Evolutionary conservation across 148 eudicot genomes (phyloP), one percentile per base, ranked within the genome.

Genomic region (Camellia lanceoleosa): DNA sequence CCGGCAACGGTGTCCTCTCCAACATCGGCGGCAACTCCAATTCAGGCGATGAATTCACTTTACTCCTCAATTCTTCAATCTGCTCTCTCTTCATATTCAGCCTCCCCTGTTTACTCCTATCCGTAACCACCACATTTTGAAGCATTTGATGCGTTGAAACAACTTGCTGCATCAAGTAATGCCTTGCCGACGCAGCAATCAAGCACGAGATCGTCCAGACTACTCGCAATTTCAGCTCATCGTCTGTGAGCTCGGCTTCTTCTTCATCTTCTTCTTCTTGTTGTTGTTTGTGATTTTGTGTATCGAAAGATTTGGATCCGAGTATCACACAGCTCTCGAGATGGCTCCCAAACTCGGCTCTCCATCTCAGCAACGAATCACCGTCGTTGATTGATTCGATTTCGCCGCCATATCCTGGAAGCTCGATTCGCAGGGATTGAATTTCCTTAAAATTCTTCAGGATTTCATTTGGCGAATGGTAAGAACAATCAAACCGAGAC

Each of bases 131-230:
- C 11, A 87, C 89, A 2, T 62, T 76, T 1, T 71, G 76, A 23
- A 92, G 67, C 74, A 73, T 76, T 0, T 23, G 72, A 43, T 86
- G 86, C n/a, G 78, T 79, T 7, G n/a, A 67, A 52, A 89, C 82
- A 63, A 89, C 79, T 55, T 81, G 76, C 30, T 82, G 82, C 82
- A 91, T n/a, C 90, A 92, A 71, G 63, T 86, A 82, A 58, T 91
- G 97, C 80, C 97, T 83, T 0, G 87, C 87, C 4, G 94, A 91
- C 0, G 94, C 90, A 2, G 94, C 91, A 71, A 91, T 87, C 66
- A 91, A 73, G 79, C 92, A 89, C 3, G 91, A 88, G 1, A 92
- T 85, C 54, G 90, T 89, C 94, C 97, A 91, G 3, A 92, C 87
- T 5, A 92, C 85, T 78, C 92, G 82, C 83, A 84, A 47, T 71